Conservation (phyloP, 768 basidiomycete genomes). For the Suillus placidus region DNA sequence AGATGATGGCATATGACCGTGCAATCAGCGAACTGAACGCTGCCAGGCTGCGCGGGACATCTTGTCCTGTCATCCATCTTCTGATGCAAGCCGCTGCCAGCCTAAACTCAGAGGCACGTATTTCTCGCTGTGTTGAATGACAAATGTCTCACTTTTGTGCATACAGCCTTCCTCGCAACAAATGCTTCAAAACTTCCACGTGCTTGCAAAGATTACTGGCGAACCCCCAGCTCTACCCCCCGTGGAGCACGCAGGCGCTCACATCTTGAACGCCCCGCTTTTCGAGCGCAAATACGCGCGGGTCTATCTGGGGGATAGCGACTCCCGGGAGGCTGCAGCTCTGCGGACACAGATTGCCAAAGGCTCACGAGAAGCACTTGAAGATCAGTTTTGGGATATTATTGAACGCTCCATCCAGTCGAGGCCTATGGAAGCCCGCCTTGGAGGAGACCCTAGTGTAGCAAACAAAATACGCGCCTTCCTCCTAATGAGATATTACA, state of each 20-base stretch:
- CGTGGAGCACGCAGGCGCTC: conserved; percentile 77
- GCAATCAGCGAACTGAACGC: conserved; percentile 78
- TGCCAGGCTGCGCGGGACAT: conserved; percentile 69
- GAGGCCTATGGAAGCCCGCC: conserved; percentile 77
- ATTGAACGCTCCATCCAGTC: conserved; percentile 82
- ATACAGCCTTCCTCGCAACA: conserved; percentile 54
- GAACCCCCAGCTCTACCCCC: conserved; percentile 79
- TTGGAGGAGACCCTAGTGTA: conserved; percentile 91
- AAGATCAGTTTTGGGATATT: conserved; percentile 87
- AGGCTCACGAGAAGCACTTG: conserved; percentile 80
- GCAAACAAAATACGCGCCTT: conserved; percentile 91
- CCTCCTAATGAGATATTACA: conserved; percentile 77
- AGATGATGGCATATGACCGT: conserved; percentile 95
- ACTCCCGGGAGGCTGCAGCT: conserved; percentile 64
- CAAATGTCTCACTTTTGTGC: conserved; percentile 7
- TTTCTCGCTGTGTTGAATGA: not conserved
- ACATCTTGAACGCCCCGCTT: conserved; percentile 77
- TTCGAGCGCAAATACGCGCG: conserved; percentile 84
- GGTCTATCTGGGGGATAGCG: conserved; percentile 67
- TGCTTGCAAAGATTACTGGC: conserved; percentile 73
- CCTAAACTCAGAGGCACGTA: conserved; percentile 56
- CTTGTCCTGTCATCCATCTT: conserved; percentile 75
- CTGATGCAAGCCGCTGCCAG: conserved; percentile 68
- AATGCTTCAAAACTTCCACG: conserved; percentile 70
- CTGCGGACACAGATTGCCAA: conserved; percentile 74